Evolutionary conservation across 768 basidiomycete species (phyloP).

Genomic region (Vararia minispora): DNA sequence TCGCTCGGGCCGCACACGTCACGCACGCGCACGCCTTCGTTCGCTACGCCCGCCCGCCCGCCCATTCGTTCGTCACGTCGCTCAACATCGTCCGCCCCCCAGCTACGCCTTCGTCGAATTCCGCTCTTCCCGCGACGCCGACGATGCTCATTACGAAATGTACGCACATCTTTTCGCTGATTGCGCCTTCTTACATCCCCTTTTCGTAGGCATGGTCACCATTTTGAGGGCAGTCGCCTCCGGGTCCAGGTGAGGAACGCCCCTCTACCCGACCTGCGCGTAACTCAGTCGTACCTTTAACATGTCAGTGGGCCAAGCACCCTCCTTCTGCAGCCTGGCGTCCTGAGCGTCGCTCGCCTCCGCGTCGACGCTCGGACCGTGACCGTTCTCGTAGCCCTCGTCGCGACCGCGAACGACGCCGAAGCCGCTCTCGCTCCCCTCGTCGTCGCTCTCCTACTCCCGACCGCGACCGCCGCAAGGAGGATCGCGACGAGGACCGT

Average conservation of each 20-base stretch:
- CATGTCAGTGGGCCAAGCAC: slow-evolving; percentile 62
- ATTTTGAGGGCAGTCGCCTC: slow-evolving; percentile 64
- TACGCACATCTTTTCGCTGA: slow-evolving; percentile 24
- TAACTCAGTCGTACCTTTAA: too few species aligned
- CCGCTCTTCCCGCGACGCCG: slow-evolving; percentile 64
- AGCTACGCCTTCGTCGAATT: slow-evolving; percentile 88
- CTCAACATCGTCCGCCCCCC: slow-evolving; percentile 44
- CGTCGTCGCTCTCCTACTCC: slow-evolving; percentile 21
- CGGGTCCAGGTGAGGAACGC: slow-evolving; percentile 51
- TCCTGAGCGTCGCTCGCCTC: slow-evolving; percentile 46
- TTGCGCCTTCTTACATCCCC: background rate
- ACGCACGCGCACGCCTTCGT: slow-evolving; percentile 14
- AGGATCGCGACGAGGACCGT: slow-evolving; percentile 20
- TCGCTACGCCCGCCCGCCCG: slow-evolving; percentile 14
- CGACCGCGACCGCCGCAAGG: slow-evolving; percentile 28
- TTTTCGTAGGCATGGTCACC: slow-evolving; percentile 53
- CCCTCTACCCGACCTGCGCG: too few species aligned
- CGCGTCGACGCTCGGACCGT: slow-evolving; percentile 30
- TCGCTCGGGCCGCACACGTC: slow-evolving; percentile 1
- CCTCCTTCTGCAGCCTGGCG: slow-evolving; percentile 81
- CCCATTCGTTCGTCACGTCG: slow-evolving; percentile 28
- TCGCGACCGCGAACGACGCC: slow-evolving; percentile 27
- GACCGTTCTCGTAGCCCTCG: slow-evolving; percentile 47
- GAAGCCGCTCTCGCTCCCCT: too few species aligned
- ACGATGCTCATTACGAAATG: slow-evolving; percentile 81